Evolutionary conservation across 805 yeast species (phyloP).

Genomic region (Yamadazyma takamatsuzukensis): DNA sequence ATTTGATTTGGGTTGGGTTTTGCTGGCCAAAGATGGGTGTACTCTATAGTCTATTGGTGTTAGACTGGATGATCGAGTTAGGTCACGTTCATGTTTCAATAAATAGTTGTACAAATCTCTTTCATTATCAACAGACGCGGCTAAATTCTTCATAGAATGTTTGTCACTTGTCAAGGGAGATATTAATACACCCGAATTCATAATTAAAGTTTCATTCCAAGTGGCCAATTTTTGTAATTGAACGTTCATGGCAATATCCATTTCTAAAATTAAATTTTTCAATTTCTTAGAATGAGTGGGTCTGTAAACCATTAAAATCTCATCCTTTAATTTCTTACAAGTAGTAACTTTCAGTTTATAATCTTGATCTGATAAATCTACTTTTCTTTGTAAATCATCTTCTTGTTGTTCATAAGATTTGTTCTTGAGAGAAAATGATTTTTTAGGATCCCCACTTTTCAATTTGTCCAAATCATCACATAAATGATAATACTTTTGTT

Average conservation of each 20-base stretch:
- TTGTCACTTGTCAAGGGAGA: constrained; percentile 62
- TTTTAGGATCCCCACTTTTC: constrained; percentile 79
- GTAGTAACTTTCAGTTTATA: constrained; percentile 72
- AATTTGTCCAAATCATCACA: constrained; percentile 86
- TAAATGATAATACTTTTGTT: constrained; percentile 62
- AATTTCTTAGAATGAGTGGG: constrained; percentile 72
- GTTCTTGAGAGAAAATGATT: constrained; percentile 75
- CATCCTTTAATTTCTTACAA: constrained; percentile 71
- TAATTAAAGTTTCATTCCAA: constrained; percentile 74
- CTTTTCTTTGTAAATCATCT: constrained; percentile 79
- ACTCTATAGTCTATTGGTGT: constrained; percentile 68
- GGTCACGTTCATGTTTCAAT: constrained; percentile 39
- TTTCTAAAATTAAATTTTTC: constrained; percentile 74
- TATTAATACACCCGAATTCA: constrained; percentile 81
- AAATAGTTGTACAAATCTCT: constrained; percentile 73
- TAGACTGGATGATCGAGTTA: constrained; percentile 39
- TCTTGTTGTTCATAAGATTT: constrained; percentile 84
- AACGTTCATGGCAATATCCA: constrained; percentile 84
- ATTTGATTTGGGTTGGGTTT: constrained; percentile 20
- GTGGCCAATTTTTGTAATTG: constrained; percentile 89
- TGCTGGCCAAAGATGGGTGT: constrained; percentile 58
- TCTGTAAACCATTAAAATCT: constrained; percentile 66
- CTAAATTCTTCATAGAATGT: constrained; percentile 72
- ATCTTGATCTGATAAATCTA: constrained; percentile 81
- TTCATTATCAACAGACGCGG: constrained; percentile 78